Base-by-base conservation (phyloP, 1,139 yeast genomes). In the Zygoascus sp. region DNA sequence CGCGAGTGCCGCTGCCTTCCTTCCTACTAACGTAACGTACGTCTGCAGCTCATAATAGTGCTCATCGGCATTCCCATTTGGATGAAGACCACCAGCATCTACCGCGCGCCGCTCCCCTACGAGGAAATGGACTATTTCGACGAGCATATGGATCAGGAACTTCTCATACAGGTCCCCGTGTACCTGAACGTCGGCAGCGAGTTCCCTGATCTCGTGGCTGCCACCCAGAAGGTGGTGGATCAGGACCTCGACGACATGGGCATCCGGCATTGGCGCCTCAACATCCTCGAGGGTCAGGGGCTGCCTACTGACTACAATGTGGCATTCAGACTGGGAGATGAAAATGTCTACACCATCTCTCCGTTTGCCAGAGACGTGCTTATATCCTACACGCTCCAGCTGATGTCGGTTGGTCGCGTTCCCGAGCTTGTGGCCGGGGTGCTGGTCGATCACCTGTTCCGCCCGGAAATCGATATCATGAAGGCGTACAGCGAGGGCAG, bases 11-110 rank as follows among this genome's bases (percentile, higher is more conserved):
- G 46, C 6, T 16, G 9, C 11, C 25, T n/a, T 7, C 19, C 35
- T 32, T 5, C 9, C 9, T 7, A 23, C 19, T 16, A 9, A 13
- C 35, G 19, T 10, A 13, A 5, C 34, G 15, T 30, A 7, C 11
- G 11, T 8, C 40, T 41, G 21, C 21, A 35, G 30, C 40, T 32
- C 32, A 15, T 32, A 17, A 74, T 80, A 40, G 55, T 73, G 1
- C 57, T 74, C 5, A 63, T 85, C n/a, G 96, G 96, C 1, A 60
- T 80, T 16, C 96, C 96, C 2, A 64, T 86, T 53, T 88, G 92
- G 83, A 67, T 73, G 49, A 63, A 67, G 42, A 78, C 95, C 32
- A 86, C 96, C 3, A 73, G 81, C 17, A 79, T 87, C 8, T 79
- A 84, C 58, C 73, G 96, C 51, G 94, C 95, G 0, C 79, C 79